Evolutionary conservation across 331 rosid species (phyloP), one percentile per base, ranked within the genome.

Genomic region (Telfairia occidentalis): DNA sequence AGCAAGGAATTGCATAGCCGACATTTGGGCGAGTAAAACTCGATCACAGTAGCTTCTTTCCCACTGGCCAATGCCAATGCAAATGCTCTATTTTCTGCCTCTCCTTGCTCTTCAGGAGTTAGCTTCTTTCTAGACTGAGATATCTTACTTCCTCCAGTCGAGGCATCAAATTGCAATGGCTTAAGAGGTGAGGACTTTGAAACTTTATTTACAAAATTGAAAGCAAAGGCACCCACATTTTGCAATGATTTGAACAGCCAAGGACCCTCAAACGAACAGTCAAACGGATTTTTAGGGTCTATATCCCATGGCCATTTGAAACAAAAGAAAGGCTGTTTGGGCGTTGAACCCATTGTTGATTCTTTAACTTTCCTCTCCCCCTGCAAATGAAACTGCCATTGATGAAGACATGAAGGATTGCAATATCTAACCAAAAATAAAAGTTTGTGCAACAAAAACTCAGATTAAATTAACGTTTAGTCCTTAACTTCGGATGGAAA

Each of bases 11-110:
- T 88, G 81, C 98, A 94, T 1, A 91, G 90, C 82, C 84, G 79
- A 76, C 98, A 94, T 77, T 88, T 94, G 37, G 98, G 92, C 0
- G 98, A 89, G 85, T 94, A 91, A 81, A 94, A 94, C 73, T 91
- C 97, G 9, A 94, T 21, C 80, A 94, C 81, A 0, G 91, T 94
- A 6, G 91, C 98, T 80, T 83, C 91, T 85, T 91, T 91, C 48
- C 79, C 87, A 54, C 88, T 84, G 13, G 89, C 92, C 32, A 91
- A 78, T 19, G 98, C 97, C 1, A 85, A 81, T 5, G 97, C 98
- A 72, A 94, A 88, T 2, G 93, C 98, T 74, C 92, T 75, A 13
- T 89, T 95, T 79, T 94, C 95, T 0, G 92, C 95, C 80, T 94
- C 96, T 2, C 87, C 97, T 75, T 87, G 87, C 76, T 83, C 88